Base-by-base conservation (phyloP, 805 yeast genomes). In the Hanseniaspora hatyaiensis region DNA sequence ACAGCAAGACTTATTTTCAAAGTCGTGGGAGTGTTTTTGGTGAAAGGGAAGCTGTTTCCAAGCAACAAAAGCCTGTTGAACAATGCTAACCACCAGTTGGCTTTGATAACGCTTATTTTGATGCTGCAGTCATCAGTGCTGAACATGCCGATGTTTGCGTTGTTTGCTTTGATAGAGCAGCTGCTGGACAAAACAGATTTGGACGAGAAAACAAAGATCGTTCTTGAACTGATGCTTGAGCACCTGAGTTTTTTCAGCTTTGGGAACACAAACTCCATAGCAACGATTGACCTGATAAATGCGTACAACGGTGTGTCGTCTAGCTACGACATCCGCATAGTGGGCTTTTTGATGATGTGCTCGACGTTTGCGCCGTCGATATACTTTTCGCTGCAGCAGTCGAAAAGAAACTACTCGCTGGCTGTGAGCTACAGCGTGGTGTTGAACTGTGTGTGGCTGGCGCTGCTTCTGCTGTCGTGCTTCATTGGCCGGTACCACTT, bases 261-360 rank as follows among this genome's bases (percentile, higher is more conserved):
- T 60, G 97, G 97, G 0, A 85, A 84, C 43, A 87, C 97, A 0
- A 92, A 92, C 58, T 85, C 95, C 33, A 71, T 92, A 54, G 89
- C 96, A 0, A 81, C 96, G 0, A 78, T 92, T 19, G 96, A 89
- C 57, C 69, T 92, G 20, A 77, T 95, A 0, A 88, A 89, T 59
- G 88, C 96, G 0, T 92, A 92, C 62, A 89, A 89, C 59, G 98
- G 98, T 0, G 69, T 88, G 6, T 63, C 75, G 0, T 59, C 55
- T 26, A 72, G 75, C 38, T 92, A 86, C 58, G 75, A 80, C 53
- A 72, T 88, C 19, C 55, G 74, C 6, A 59, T 74, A 2, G 95
- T 89, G 4, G 95, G 95, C 0, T 24, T 81, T 0, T 63, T 92
- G 47, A 85, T 95, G 12, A 82, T 83, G 59, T 59, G 80, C 2